Evolutionary conservation across 805 yeast species (phyloP), one percentile per base, ranked within the genome.

Genomic region (Komagataella kurtzmanii): DNA sequence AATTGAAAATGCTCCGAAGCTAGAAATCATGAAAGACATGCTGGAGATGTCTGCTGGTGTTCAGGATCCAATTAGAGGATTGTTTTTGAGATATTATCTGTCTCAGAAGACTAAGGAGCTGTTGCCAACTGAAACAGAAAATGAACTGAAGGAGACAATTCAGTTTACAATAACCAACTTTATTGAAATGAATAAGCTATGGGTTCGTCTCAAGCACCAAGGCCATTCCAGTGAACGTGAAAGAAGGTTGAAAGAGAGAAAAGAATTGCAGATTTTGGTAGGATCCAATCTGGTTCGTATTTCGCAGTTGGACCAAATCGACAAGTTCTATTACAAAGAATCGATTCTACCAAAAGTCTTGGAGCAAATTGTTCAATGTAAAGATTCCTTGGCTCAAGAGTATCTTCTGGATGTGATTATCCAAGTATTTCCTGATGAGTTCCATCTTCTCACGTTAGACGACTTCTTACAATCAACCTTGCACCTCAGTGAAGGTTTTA

Each of bases 21-120:
- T 79, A 60, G 98, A 89, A 56, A 84, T 93, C 50, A 77, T 91
- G 80, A 87, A 85, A 65, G 99, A 93, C 63, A 85, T 93, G 95
- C 83, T 91, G 60, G 99, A 93, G 65, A 93, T 93, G 99, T 84
- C 95, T 57, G 77, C 95, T 45, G 99, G 97, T 14, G 96, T 91
- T 2, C 99, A 93, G 66, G 91, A 88, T 61, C 99, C 99, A 1
- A 79, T 88, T 30, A 73, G 97, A 53, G 99, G 99, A 1, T 70
- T 93, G 55, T 93, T 93, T 64, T 69, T 93, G 59, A 73, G 99
- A 49, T 90, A 93, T 69, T 93, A 88, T 65, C 69, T 93, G 44
- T 81, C 89, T 3, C 98, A 91, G 63, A 72, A 90, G 57, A 84
- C 88, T 14, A 85, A 89, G 54, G 82, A 80, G 60, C 67, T 77